phyloP scores from a whole-genome alignment of 2,329 filamentous ascomycete genomes.

The Hymenoscyphus fructigenus region DNA sequence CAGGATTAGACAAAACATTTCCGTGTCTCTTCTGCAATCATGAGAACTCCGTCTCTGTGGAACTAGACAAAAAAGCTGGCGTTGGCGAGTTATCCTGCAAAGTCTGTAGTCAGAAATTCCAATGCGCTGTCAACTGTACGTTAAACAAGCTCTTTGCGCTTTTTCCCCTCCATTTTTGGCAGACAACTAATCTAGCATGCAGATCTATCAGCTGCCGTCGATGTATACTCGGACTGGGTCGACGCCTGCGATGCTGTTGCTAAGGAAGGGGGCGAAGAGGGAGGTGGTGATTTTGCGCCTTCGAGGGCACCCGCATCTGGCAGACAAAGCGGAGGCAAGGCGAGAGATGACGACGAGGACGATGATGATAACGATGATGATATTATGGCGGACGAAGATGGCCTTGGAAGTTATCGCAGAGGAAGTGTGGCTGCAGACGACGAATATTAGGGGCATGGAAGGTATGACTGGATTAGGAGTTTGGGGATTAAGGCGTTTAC shows the following conservation, averaged over 20 bases:
- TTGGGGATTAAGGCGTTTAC: constrained; percentile 20
- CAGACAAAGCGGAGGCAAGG: constrained; percentile 20
- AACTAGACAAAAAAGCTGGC: constrained; percentile 89
- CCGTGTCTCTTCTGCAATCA: constrained; percentile 98
- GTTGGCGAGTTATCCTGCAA: constrained; percentile 86
- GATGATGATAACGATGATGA: constrained; percentile 38
- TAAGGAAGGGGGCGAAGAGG: constrained; percentile 53
- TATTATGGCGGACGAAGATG: constrained; percentile 44
- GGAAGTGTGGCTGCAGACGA: constrained; percentile 55
- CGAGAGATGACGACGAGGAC: constrained; percentile 31
- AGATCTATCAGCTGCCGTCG: constrained; percentile 89
- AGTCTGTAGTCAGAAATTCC: constrained; percentile 89
- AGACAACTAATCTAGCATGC: constrained; percentile 19
- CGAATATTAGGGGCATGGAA: constrained; percentile 45
- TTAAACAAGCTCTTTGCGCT: constrained; percentile 19
- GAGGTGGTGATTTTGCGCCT: constrained; percentile 29
- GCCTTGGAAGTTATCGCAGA: constrained; percentile 51
- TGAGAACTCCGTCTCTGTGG: constrained; percentile 86
- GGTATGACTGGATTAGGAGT: constrained; percentile 18
- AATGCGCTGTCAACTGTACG: constrained; percentile 89
- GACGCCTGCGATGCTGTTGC: constrained; percentile 82
- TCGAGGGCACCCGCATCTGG: constrained; percentile 24
- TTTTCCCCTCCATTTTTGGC: constrained; percentile 74
- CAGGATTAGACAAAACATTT: constrained; percentile 78
- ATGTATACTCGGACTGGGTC: constrained; percentile 98